A percentile compares a stretch with the other conserved stretches of the same genome.
Evolutionary conservation across 257 asterid species (phyloP).

Genomic region (Echium plantagineum): DNA sequence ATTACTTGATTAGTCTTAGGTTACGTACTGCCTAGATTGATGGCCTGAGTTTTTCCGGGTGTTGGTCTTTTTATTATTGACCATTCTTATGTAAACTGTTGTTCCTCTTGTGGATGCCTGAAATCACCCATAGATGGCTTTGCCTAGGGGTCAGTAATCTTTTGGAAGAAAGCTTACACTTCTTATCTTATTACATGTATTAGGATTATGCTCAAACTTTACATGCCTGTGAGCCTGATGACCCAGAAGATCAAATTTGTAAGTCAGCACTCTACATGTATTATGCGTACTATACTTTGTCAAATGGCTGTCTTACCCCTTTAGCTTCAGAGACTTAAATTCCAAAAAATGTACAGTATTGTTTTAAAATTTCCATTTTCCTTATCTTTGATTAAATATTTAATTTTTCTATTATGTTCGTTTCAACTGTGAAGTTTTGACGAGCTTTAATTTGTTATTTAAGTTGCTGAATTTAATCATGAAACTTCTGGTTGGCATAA

Average conservation of each 20-base stretch:
- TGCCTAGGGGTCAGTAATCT: neutral
- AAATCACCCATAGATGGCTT: neutral
- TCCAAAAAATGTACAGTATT: neutral
- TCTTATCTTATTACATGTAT: constrained; percentile 22
- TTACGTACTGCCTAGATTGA: neutral
- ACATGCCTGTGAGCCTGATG: constrained; percentile 69
- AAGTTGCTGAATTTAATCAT: no score
- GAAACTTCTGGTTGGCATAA: neutral
- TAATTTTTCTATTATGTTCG: no score
- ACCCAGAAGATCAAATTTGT: constrained; percentile 39
- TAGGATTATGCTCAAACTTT: constrained; percentile 28
- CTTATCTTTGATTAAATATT: neutral
- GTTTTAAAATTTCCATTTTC: neutral
- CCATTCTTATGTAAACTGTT: neutral
- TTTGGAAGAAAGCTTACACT: neutral
- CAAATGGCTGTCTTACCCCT: neutral
- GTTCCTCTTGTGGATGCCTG: neutral
- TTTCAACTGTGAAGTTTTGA: no score
- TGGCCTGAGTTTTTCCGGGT: neutral
- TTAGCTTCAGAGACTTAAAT: neutral
- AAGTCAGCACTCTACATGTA: constrained; percentile 12
- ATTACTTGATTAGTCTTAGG: neutral
- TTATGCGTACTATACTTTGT: neutral
- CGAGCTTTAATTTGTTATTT: no score
- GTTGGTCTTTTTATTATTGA: neutral